A percentile compares a stretch with the other conserved stretches of the same genome.
Conservation (phyloP, 2,329 filamentous ascomycete species). For the Hypomyces perniciosus region DNA sequence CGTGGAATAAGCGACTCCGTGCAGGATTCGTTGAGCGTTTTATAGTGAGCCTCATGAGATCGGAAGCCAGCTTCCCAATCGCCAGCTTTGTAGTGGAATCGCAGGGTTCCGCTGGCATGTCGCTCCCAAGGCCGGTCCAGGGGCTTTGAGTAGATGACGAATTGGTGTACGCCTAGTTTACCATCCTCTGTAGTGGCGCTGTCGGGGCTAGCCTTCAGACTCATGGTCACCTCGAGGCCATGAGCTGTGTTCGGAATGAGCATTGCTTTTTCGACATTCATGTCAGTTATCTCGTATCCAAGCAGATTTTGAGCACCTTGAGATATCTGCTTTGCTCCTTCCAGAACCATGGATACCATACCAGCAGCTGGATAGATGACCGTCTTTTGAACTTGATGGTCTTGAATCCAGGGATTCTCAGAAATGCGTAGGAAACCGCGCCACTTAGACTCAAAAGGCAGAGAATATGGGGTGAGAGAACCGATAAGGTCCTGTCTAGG, state of each 20-base stretch:
- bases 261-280: conserved; percentile 46
- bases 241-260: conserved; percentile 40
- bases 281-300: conserved; percentile 39
- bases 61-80: conserved; percentile 17
- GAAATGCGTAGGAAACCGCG: conserved; percentile 42
- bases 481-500: conserved; percentile 48
- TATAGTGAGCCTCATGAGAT: conserved; percentile 19
- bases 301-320: conserved; percentile 18
- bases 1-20: conserved; percentile 32
- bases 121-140: conserved; percentile 36
- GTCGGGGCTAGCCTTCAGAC: conserved; percentile 29
- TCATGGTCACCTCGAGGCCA: conserved; percentile 46
- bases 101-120: conserved; percentile 33
- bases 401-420: conserved; percentile 47
- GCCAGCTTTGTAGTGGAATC: conserved; percentile 21
- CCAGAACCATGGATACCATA: conserved; percentile 44
- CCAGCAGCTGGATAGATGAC: conserved; percentile 47
- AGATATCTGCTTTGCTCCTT: conserved; percentile 38
- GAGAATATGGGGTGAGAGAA: conserved; percentile 36
- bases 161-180: conserved; percentile 21
- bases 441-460: conserved; percentile 43
- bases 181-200: not conserved
- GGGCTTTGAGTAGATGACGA: conserved; percentile 42
- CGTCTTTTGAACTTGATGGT: conserved; percentile 46
- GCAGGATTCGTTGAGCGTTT: conserved; percentile 23